Conservation (phyloP, 208 protist species). For the Herpetomonas muscarum region DNA sequence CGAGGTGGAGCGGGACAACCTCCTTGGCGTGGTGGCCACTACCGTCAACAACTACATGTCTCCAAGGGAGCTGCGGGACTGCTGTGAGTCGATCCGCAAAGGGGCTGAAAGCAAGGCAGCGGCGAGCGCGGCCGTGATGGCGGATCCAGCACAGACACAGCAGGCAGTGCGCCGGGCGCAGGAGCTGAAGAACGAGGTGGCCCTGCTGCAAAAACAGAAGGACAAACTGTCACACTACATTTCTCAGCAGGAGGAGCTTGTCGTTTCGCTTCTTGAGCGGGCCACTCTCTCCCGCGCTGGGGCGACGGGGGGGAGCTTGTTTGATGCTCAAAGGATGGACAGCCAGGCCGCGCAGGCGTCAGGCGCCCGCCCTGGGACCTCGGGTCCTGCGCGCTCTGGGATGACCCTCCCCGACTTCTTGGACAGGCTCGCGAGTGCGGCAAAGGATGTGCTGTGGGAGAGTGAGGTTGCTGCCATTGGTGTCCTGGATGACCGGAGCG, state of each 20-base stretch:
- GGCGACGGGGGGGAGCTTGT: no score
- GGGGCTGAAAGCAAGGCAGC: conserved; percentile 48
- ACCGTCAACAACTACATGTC: conserved; percentile 25
- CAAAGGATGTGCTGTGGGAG: conserved; percentile 17
- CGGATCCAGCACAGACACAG: conserved; percentile 57
- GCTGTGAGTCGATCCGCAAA: conserved; percentile 48
- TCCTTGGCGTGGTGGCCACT: conserved; percentile 19
- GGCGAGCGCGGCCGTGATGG: conserved; percentile 54
- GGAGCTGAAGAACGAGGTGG: conserved; percentile 74
- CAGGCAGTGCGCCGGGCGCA: conserved; percentile 46
- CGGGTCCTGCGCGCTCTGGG: neutral
- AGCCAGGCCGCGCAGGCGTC: neutral
- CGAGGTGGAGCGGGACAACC: conserved; percentile 62
- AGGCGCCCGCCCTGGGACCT: neutral
- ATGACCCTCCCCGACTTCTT: conserved; percentile 1
- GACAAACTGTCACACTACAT: conserved; percentile 69
- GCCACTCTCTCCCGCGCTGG: conserved; percentile 24
- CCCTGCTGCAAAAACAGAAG: conserved; percentile 63
- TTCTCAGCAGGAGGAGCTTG: conserved; percentile 50
- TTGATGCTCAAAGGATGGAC: neutral
- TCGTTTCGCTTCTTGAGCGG: conserved; percentile 46
- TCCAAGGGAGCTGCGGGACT: conserved; percentile 32
- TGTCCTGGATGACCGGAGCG: conserved; percentile 8
- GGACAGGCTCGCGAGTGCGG: neutral
- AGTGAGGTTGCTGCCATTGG: conserved; percentile 9